phyloP scores from a whole-genome alignment of 2,329 filamentous ascomycete species.

The Colletotrichum sp. region DNA sequence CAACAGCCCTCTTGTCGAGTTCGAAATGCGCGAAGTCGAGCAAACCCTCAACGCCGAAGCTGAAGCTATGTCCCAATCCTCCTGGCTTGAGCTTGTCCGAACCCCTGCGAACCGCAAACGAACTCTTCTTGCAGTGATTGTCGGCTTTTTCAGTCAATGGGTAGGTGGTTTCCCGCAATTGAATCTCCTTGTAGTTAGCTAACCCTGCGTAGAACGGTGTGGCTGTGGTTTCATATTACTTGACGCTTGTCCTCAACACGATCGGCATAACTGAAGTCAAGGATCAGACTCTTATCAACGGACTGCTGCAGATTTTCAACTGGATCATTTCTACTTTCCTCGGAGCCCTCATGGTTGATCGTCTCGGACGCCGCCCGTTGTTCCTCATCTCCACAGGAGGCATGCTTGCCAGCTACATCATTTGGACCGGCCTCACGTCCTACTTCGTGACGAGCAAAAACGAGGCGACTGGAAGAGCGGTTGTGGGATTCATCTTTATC shows the following conservation, averaged over 20 bases:
- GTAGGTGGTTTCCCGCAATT: not conserved
- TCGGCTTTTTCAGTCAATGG: constrained; percentile 32
- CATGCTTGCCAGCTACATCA: constrained; percentile 27
- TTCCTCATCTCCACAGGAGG: constrained; percentile 44
- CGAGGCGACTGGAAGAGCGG: constrained; percentile 22
- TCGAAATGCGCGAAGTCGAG: constrained; percentile 50
- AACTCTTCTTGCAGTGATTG: constrained; percentile 25
- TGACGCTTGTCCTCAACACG: constrained; percentile 34
- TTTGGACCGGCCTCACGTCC: constrained; percentile 25
- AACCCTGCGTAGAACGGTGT: constrained; percentile 22
- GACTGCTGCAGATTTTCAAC: constrained; percentile 20
- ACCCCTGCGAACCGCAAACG: constrained; percentile 30
- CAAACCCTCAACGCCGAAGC: constrained; percentile 50
- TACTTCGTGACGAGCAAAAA: not conserved
- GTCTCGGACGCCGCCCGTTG: constrained; percentile 39
- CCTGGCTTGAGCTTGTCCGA: constrained; percentile 32
- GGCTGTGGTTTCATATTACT: constrained; percentile 44
- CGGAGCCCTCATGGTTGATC: constrained; percentile 49
- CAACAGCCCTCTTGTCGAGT: constrained; percentile 11
- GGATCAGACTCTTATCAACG: constrained; percentile 45
- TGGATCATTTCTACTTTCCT: constrained; percentile 14
- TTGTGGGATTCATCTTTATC: constrained; percentile 21
- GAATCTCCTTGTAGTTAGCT: not conserved
- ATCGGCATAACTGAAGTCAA: constrained; percentile 34
- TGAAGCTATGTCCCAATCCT: constrained; percentile 44